Evolutionary conservation across 805 yeast genomes (phyloP), one percentile per base, ranked within the genome.

Genomic region (Wickerhamomyces chambardii): DNA sequence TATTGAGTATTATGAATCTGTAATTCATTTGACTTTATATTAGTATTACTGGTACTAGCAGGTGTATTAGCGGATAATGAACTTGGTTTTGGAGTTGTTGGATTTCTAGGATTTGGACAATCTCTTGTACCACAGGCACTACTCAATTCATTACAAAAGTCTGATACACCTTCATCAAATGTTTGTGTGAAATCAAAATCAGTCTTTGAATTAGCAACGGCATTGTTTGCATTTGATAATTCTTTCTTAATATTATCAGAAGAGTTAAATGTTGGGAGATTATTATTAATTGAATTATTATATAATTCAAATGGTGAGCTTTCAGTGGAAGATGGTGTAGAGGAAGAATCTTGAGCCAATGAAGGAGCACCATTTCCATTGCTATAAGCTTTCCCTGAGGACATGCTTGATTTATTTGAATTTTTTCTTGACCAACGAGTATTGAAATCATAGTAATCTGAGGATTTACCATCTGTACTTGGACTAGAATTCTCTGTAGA

Each of bases 61-160:
- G 31, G 32, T 15, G 35, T 32, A 9, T 29, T 22, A 30, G 30
- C 14, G 17, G 30, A 28, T 27, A 28, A 12, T 2, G 42, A 30
- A 11, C 40, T 33, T 4, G 38, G 33, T 15, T 41, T 30, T 16
- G 49, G 29, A 38, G 37, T 40, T 11, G 47, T 36, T 6, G 26
- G 26, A 9, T 24, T 24, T 47, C 60, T 56, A 3, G 95, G 94
- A 4, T 78, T 53, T 4, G 92, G 95, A 43, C 72, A 59, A 14
- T 68, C 68, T 47, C 66, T 77, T 6, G 79, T 78, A 15, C 96
- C 97, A 58, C 97, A 89, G 1, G 87, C 97, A 54, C 76, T 70
- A 41, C 74, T 72, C 51, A 90, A 67, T 46, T 78, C 74, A 18
- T 72, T 71, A 52, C 97, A 90, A 53, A 90, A 90, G 21, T 73